These are phyloP conservation scores for Yamadazyma epiphylla DNA, from an alignment of 1,139 yeast genomes.

Conservation along the genomic window DNA sequence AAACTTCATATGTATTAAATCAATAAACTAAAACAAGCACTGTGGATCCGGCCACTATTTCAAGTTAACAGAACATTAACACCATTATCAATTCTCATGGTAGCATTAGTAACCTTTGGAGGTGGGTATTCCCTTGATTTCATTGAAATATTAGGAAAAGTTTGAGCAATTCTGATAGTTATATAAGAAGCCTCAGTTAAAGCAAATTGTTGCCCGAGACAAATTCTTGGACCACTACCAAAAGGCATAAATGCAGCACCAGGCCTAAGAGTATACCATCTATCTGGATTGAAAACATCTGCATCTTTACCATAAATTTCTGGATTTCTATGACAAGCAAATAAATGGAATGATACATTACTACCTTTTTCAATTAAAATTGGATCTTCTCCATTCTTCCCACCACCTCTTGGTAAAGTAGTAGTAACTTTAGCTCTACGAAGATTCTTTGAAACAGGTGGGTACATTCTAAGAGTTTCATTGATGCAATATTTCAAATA, in stretches of 20 bases:
- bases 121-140: conserved; percentile 26
- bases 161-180: conserved; percentile 14
- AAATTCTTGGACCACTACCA: conserved; percentile 43
- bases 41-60: too few species aligned
- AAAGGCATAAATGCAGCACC: conserved; percentile 42
- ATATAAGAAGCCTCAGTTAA: conserved; percentile 39
- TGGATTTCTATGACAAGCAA: conserved; percentile 36
- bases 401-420: conserved; percentile 52
- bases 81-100: conserved; percentile 29
- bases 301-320: conserved; percentile 45
- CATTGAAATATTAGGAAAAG: conserved; percentile 8
- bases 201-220: conserved; percentile 46
- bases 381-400: conserved; percentile 39
- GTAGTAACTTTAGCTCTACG: conserved; percentile 42
- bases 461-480: conserved; percentile 50
- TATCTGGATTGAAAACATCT: conserved; percentile 42
- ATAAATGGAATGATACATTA: conserved; percentile 33
- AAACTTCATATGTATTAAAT: too few species aligned
- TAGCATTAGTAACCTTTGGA: conserved; percentile 28
- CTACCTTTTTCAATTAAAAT: conserved; percentile 43
- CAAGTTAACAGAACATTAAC: conserved; percentile 1
- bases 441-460: conserved; percentile 49
- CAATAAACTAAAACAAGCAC: too few species aligned
- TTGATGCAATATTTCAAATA: conserved; percentile 46
- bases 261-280: conserved; percentile 39